Base-by-base conservation (phyloP, 176 grass and related monocot species). In the Elaeis guineensis region DNA sequence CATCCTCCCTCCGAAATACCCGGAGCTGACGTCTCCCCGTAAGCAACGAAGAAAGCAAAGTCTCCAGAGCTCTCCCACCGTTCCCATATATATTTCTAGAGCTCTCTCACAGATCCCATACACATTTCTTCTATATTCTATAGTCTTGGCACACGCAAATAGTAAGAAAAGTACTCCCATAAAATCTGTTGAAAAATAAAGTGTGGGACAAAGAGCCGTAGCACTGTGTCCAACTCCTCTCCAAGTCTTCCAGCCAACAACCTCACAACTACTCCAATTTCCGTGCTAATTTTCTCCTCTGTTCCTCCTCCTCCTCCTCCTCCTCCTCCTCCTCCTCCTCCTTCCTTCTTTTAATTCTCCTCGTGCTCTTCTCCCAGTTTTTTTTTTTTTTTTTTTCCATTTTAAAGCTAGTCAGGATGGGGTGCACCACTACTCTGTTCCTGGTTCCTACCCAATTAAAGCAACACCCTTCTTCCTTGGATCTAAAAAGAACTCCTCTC, bases 361-460 rank as follows among this genome's bases (percentile, higher is more conserved):
- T 55, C 9, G 14, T 16, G 15, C 5, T 12, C 55, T 17, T 63
- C 49, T 63, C 21, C 25, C 11, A 22, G 48, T 21, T 20, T 0
- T 18, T 52, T 15, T 22, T 20, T 11, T 11, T 0, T 12, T 44
- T 44, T 44, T 52, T 15, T 22, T 20, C 35, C 35, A 3, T 12
- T 44, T 44, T 44, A 44, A 44, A 9, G 35, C 63, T 21, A 16
- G 49, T 30, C 26, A 20, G 56, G 69, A 85, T 85, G 79, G 79
- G 57, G 0, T 58, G 55, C 16, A 73, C 63, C 19, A 59, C 79
- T 7, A 63, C 79, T 74, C 62, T 92, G 69, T 87, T 75, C 63
- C 55, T 80, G 71, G 69, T 83, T 62, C 79, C 79, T 51, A 72
- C 79, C 62, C 83, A 91, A 23, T 51, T 79, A 15, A 76, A 75